Evolutionary conservation across 2,329 filamentous ascomycete genomes (phyloP).

Genomic region (Neonectria coccinea): DNA sequence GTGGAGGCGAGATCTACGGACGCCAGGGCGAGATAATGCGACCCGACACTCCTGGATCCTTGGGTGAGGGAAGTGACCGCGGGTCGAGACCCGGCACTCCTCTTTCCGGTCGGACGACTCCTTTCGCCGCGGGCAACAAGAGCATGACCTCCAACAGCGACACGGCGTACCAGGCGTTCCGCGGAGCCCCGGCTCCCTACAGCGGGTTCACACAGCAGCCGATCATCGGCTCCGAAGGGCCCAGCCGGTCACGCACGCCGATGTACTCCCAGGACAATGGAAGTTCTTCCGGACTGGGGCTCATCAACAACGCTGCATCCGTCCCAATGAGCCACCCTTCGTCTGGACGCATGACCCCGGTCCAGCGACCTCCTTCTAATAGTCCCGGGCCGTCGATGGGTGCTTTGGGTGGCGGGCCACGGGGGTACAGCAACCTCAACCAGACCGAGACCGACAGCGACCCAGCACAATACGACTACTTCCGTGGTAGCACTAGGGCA

Average conservation of each 20-base stretch:
- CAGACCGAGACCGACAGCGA: constrained; percentile 61
- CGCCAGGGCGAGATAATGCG: constrained; percentile 68
- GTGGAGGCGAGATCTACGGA: constrained; percentile 79
- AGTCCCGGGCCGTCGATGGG: constrained; percentile 58
- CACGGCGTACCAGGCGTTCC: constrained; percentile 48
- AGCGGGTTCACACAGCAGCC: constrained; percentile 43
- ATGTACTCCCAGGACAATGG: constrained; percentile 65
- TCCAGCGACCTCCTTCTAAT: constrained; percentile 37
- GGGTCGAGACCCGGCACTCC: constrained; percentile 66
- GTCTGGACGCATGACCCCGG: constrained; percentile 42
- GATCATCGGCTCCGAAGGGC: constrained; percentile 39
- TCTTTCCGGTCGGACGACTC: constrained; percentile 47
- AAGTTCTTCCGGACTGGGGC: constrained; percentile 64
- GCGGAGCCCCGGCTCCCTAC: constrained; percentile 29
- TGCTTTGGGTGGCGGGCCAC: constrained; percentile 68
- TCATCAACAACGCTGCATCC: constrained; percentile 65
- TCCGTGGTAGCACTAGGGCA: constrained; percentile 55
- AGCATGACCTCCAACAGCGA: constrained; percentile 39
- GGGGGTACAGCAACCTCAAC: constrained; percentile 70
- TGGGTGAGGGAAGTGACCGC: constrained; percentile 57
- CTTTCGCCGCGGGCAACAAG: constrained; percentile 47
- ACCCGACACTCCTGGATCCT: constrained; percentile 70
- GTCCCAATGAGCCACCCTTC: constrained; percentile 57
- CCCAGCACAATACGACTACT: constrained; percentile 68
- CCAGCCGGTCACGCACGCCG: constrained; percentile 57